These are phyloP conservation scores for Rhizopogon vesiculosus DNA, from an alignment of 768 basidiomycete genomes.

Conservation along the genomic window DNA sequence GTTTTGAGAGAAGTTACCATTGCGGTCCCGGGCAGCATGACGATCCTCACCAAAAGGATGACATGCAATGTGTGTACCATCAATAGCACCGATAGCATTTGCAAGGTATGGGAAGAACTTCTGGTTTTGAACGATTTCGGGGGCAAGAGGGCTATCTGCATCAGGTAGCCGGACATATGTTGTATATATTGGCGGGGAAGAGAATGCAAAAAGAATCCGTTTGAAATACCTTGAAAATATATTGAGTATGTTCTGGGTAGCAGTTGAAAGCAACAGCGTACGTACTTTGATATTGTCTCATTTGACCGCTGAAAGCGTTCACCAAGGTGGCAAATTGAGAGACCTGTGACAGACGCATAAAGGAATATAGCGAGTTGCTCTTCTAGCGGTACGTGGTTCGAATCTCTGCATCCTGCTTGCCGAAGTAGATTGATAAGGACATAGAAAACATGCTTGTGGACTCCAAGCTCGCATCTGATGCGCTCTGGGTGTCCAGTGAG, in stretches of 20 bases:
- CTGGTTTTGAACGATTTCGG: slow-evolving; percentile 11
- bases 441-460: neutral
- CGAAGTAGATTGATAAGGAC: neutral
- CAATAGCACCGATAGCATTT: slow-evolving; percentile 18
- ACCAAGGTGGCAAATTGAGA: slow-evolving; percentile 2
- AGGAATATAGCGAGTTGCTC: slow-evolving; percentile 39
- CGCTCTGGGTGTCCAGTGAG: slow-evolving; percentile 1
- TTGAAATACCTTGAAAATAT: slow-evolving; percentile 22
- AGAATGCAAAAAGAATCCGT: slow-evolving; percentile 20
- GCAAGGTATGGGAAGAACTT: slow-evolving; percentile 23
- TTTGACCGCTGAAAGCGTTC: slow-evolving; percentile 13
- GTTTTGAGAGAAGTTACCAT: no score
- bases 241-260: neutral
- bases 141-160: slow-evolving; percentile 5
- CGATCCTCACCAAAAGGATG: slow-evolving; percentile 8
- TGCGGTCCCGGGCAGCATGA: neutral
- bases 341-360: slow-evolving; percentile 10
- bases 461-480: neutral
- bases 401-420: slow-evolving; percentile 2
- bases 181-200: slow-evolving; percentile 21
- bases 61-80: slow-evolving; percentile 22
- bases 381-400: slow-evolving; percentile 21
- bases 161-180: slow-evolving; percentile 15
- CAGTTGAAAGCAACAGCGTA: neutral
- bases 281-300: slow-evolving; percentile 28